phyloP scores from a whole-genome alignment of 768 basidiomycete species.

The Termitomyces eurrhizus region DNA sequence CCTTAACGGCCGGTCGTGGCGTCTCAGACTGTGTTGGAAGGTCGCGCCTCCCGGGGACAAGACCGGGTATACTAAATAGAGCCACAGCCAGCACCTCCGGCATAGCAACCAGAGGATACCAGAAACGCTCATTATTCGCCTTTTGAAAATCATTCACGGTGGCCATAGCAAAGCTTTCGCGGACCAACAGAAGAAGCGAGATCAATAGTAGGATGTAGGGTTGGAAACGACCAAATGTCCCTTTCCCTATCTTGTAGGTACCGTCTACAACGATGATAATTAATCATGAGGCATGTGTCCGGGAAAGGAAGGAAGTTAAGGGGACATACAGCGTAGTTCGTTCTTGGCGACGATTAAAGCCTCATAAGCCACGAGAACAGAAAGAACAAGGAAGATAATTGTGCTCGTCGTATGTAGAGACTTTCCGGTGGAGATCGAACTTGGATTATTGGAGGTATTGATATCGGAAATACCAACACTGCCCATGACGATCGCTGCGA shows the following conservation, averaged over 20 bases:
- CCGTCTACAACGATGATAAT: neutral
- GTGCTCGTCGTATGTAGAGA: constrained; percentile 18
- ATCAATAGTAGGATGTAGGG: constrained; percentile 18
- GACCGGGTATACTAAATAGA: constrained; percentile 18
- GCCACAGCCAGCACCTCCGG: constrained; percentile 21
- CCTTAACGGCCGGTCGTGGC: neutral
- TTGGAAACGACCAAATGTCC: constrained; percentile 16
- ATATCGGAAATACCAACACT: constrained; percentile 18
- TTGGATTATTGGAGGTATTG: constrained; percentile 6
- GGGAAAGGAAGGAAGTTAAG: neutral
- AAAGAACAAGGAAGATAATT: constrained; percentile 21
- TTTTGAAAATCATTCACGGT: constrained; percentile 14
- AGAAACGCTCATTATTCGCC: constrained; percentile 20
- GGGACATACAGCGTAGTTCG: constrained; percentile 4
- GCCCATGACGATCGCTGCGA: constrained; percentile 16
- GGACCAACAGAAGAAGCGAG: constrained; percentile 19
- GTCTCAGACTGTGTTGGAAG: neutral
- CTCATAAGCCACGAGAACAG: constrained; percentile 17
- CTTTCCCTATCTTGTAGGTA: constrained; percentile 1
- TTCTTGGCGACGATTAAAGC: constrained; percentile 13
- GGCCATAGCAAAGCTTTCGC: constrained; percentile 18
- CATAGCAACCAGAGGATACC: constrained; percentile 23
- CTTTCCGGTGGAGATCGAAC: constrained; percentile 2
- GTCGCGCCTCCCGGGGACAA: constrained; percentile 15
- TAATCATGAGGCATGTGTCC: neutral